Conservation (phyloP, 768 basidiomycete genomes). For the Galerina sulciceps region DNA sequence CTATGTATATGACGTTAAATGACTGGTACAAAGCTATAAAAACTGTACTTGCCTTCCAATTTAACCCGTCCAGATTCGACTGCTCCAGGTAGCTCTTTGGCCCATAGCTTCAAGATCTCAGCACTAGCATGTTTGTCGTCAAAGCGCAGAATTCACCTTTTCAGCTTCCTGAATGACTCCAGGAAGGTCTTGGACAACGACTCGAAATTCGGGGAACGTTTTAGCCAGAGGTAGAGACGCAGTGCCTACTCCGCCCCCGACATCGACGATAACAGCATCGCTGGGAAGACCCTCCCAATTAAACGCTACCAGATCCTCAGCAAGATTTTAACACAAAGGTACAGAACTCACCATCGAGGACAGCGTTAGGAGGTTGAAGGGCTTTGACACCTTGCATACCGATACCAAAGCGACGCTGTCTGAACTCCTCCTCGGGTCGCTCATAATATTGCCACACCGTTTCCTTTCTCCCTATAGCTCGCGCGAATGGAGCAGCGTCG, state of each 20-base stretch:
- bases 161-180: slow-evolving; percentile 41
- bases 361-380: slow-evolving; percentile 19
- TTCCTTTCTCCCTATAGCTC: slow-evolving; percentile 19
- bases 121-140: background rate
- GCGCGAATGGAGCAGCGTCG: slow-evolving; percentile 18
- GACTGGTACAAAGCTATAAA: background rate
- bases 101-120: slow-evolving; percentile 19
- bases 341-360: slow-evolving; percentile 18
- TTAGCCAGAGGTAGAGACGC: slow-evolving; percentile 37
- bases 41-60: slow-evolving; percentile 26
- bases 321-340: background rate
- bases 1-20: slow-evolving; percentile 13
- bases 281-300: slow-evolving; percentile 56
- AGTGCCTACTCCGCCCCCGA: slow-evolving; percentile 71
- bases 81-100: slow-evolving; percentile 23
- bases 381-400: slow-evolving; percentile 26
- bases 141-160: slow-evolving; percentile 3
- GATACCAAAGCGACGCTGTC: slow-evolving; percentile 30
- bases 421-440: slow-evolving; percentile 25
- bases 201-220: slow-evolving; percentile 42
- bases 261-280: slow-evolving; percentile 63
- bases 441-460: slow-evolving; percentile 25
- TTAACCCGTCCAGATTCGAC: slow-evolving; percentile 29
- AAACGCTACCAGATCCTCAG: slow-evolving; percentile 47
- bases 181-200: slow-evolving; percentile 67